Base-by-base conservation (phyloP, 805 yeast species). In the Candida nitratophila region DNA sequence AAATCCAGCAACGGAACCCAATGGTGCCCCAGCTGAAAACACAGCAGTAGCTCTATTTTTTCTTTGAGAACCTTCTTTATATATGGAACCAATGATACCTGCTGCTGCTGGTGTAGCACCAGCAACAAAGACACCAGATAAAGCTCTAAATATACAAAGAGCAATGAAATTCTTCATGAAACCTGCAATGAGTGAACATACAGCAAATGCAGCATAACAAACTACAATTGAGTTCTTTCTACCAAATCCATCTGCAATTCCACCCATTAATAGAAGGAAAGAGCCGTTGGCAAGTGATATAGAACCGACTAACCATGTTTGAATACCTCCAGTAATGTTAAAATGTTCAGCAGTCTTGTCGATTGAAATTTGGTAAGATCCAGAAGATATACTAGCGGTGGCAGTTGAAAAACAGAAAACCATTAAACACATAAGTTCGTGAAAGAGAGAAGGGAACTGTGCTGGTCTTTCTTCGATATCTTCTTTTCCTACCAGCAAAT, bases 211-310 rank as follows among this genome's bases (percentile, higher is more conserved):
- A 11, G 49, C 30, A 41, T 59, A 71, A 14, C 72, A 65, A 8
- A 55, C 48, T 1, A 70, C 41, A 11, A 73, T 56, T 8, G 71
- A 59, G 17, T 61, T 59, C 44, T 63, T 70, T 27, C 77, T 58
- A n/a, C 77, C 77, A 50, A 73, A 55, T 0, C 67, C 63, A 55
- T 73, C 78, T 1, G 77, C 71, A n/a, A 73, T 48, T 22, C 70
- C 71, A 10, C 77, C 76, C 63, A 70, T 64, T 10, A 73, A 43
- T 17, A 73, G 54, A 26, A 73, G 54, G 37, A 68, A 62, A 3
- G 74, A 58, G 8, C 76, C 77, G 41, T 65, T 64, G 4, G 74
- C 73, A 14, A 73, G 56, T 40, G 59, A 58, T 20, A 70, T 65
- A 16, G 72, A 56, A 9, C 70, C 59, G 9, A 66, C 61, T 16